These are phyloP conservation scores for Gracilaria caudata DNA, from an alignment of 23 red algal species.

Conservation along the genomic window DNA sequence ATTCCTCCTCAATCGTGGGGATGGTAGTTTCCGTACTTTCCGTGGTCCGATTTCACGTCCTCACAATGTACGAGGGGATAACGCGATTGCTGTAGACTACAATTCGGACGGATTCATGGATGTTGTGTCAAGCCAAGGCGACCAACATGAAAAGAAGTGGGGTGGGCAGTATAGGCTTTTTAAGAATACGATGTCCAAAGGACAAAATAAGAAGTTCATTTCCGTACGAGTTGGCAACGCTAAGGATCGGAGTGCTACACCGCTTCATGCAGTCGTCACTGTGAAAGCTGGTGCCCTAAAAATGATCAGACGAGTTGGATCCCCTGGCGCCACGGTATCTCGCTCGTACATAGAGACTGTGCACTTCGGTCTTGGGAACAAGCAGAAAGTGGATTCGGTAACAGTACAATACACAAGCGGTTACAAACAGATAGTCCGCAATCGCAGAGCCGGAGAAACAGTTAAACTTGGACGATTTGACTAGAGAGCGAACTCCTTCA, in stretches of 20 bases:
- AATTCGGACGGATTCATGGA: conserved; percentile 33
- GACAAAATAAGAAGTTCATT: not conserved
- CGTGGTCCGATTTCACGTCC: not conserved
- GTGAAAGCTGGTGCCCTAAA: conserved; percentile 12
- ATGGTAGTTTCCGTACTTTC: conserved; percentile 31
- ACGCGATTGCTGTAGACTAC: conserved; percentile 43
- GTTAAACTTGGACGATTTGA: not conserved
- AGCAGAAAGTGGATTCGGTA: not conserved
- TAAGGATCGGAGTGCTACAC: not conserved
- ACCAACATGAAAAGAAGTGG: not conserved
- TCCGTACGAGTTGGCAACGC: conserved; percentile 30
- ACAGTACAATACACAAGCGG: conserved; percentile 39
- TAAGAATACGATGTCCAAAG: not conserved
- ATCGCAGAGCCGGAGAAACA: not conserved
- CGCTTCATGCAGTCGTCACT: conserved; percentile 53
- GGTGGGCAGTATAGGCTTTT: conserved; percentile 18
- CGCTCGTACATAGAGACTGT: conserved; percentile 50
- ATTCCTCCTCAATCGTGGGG: conserved; percentile 51
- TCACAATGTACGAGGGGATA: conserved; percentile 1
- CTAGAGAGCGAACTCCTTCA: not conserved
- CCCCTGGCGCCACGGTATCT: not conserved
- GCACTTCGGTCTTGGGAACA: conserved; percentile 51
- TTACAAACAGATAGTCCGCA: not conserved
- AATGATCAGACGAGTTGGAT: conserved; percentile 48
- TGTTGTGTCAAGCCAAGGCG: conserved; percentile 33